phyloP scores from a whole-genome alignment of 192 early-diverging fungal species.

The Entomortierella beljakovae region DNA sequence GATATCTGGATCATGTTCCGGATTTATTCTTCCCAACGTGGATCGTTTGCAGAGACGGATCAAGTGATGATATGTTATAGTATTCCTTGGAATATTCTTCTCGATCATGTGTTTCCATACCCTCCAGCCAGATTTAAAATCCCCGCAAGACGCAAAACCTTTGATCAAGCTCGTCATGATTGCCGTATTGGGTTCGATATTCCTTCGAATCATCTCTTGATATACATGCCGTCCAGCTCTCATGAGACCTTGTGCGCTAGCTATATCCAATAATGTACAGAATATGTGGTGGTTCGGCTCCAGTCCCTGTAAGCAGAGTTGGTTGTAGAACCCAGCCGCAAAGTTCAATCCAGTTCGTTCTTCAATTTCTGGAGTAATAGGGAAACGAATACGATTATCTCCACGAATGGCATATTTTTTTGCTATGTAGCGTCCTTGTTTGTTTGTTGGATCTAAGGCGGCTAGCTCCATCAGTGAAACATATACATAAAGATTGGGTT shows the following conservation, averaged over 20 bases:
- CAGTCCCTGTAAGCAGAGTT: slow-evolving; percentile 35
- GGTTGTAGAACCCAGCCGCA: slow-evolving; percentile 24
- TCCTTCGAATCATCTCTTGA: slow-evolving; percentile 29
- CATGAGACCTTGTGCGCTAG: too few species aligned
- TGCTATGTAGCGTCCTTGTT: slow-evolving; percentile 15
- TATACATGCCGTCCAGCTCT: slow-evolving; percentile 27
- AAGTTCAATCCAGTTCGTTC: slow-evolving; percentile 33
- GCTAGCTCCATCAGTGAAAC: slow-evolving; percentile 27
- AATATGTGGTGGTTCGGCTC: slow-evolving; percentile 38
- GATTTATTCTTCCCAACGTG: background rate
- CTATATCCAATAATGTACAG: slow-evolving; percentile 22
- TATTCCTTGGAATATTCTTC: slow-evolving; percentile 38
- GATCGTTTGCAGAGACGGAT: slow-evolving; percentile 49
- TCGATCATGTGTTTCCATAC: slow-evolving; percentile 46
- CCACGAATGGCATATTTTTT: slow-evolving; percentile 10
- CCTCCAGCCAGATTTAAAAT: slow-evolving; percentile 50
- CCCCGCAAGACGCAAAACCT: slow-evolving; percentile 37
- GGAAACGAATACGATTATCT: slow-evolving; percentile 7
- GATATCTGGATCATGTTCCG: background rate
- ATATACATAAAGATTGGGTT: slow-evolving; percentile 25
- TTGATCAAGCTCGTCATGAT: slow-evolving; percentile 47
- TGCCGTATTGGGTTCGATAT: slow-evolving; percentile 33
- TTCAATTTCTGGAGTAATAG: slow-evolving; percentile 18
- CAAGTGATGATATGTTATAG: slow-evolving; percentile 41
- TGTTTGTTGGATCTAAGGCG: slow-evolving; percentile 21